Base-by-base conservation (phyloP, 2,329 filamentous ascomycete species). In the Aciculosporium take region DNA sequence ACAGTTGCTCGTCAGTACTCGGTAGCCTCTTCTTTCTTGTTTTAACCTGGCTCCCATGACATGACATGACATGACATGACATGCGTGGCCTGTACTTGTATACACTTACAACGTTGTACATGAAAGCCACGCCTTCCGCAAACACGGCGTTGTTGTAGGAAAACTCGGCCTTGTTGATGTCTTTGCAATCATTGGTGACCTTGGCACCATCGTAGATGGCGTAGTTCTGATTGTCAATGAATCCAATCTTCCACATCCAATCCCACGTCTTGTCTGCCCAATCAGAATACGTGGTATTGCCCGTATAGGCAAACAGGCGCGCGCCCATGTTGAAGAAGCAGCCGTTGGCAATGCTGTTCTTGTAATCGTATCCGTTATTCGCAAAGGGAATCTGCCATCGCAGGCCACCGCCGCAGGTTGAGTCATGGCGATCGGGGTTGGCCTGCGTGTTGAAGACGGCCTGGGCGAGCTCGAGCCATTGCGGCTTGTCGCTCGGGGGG, bases 331-430 rank as follows among this genome's bases (percentile, higher is more conserved):
- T 76, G 63, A 79, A 79, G 56, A 78, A 76, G 51, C 70, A 71
- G 34, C 72, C 74, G 46, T 77, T 79, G 20, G 74, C 71, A 53
- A 51, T 43, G 65, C 63, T 66, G 58, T 79, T 79, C 57, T 79
- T 91, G 67, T 88, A 87, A 53, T 79, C 69, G 58, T 84, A 89
- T 27, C 84, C 84, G 35, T 68, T 71, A 56, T 88, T 86, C 50
- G 80, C 77, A 5, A 72, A 66, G 48, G 78, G 84, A 46, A 89
- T 82, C 63, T 89, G 84, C 81, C 81, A 86, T 50, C 81, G 70
- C 47, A 88, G 58, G 17, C 83, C 84, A 34, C 69, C 71, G 45
- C 74, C 76, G 15, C 66, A 68, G 0, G 59, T 59, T 1, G 63
- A 58, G 7, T 67, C 67, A 52, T 84, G 77, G 64, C 80, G 80